Conservation (phyloP, 805 yeast genomes). For the Candida hungchunana region DNA sequence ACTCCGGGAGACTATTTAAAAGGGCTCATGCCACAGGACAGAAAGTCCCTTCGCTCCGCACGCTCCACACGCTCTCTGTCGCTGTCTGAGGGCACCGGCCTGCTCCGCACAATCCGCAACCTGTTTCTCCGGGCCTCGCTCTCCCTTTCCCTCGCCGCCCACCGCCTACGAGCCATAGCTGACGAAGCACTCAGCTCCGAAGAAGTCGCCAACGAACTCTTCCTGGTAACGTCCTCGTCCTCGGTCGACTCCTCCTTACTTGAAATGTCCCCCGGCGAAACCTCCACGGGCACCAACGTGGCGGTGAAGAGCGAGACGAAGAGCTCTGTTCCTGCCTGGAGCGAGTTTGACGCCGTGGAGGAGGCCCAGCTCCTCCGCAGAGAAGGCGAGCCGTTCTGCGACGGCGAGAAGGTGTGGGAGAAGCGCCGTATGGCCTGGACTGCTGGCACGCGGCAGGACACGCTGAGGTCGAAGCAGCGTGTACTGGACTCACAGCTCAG, state of each 20-base stretch:
- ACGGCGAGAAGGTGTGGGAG: slow-evolving; percentile 67
- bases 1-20: not conserved
- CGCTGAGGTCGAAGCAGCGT: slow-evolving; percentile 15
- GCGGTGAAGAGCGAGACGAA: slow-evolving; percentile 12
- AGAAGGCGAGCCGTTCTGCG: slow-evolving; percentile 34
- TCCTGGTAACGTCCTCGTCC: slow-evolving; percentile 38
- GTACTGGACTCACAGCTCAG: slow-evolving; percentile 24
- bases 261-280: no score
- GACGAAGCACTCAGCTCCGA: slow-evolving; percentile 47
- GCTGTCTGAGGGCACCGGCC: no score
- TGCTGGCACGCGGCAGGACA: slow-evolving; percentile 29
- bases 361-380: slow-evolving; percentile 21
- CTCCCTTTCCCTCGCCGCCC: slow-evolving; percentile 33
- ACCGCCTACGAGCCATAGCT: slow-evolving; percentile 38
- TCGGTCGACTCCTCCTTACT: slow-evolving; percentile 23
- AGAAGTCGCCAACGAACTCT: slow-evolving; percentile 47
- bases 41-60: slow-evolving; percentile 6
- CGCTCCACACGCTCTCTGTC: slow-evolving; percentile 13
- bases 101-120: slow-evolving; percentile 24
- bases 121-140: slow-evolving; percentile 37
- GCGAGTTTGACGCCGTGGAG: slow-evolving; percentile 28
- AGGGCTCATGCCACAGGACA: slow-evolving; percentile 2
- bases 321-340: slow-evolving; percentile 12
- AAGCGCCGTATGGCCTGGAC: slow-evolving; percentile 68
- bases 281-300: slow-evolving; percentile 14